phyloP scores from a whole-genome alignment of 2,329 filamentous ascomycete species.

The Immersiporthe knoxdaviesiana region DNA sequence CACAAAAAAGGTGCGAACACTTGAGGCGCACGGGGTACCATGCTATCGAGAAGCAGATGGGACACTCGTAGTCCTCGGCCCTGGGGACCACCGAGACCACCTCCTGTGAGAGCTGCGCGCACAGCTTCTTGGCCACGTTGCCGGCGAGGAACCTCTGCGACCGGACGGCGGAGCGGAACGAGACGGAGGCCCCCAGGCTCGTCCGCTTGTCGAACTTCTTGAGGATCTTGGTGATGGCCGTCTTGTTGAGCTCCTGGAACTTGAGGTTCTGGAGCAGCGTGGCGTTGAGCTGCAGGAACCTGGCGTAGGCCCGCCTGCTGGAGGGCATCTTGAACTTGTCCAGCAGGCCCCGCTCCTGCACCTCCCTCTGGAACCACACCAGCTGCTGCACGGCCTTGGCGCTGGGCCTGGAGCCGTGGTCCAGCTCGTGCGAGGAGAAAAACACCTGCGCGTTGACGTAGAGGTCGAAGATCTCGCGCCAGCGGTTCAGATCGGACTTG shows the following conservation, averaged over 20 bases:
- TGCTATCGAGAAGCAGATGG: constrained; percentile 77
- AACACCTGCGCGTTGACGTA: constrained; percentile 82
- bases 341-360: constrained; percentile 62
- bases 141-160: constrained; percentile 65
- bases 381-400: constrained; percentile 68
- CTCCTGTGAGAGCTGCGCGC: constrained; percentile 72
- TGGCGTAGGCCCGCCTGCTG: constrained; percentile 65
- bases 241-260: constrained; percentile 83
- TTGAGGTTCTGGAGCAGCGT: constrained; percentile 77
- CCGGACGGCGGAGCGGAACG: constrained; percentile 62
- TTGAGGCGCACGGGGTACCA: constrained; percentile 78
- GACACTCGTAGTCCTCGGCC: constrained; percentile 82
- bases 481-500: constrained; percentile 70
- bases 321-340: constrained; percentile 67
- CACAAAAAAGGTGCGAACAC: constrained; percentile 81
- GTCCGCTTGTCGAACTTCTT: constrained; percentile 94
- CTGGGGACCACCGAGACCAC: constrained; percentile 77
- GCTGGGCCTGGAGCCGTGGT: constrained; percentile 70
- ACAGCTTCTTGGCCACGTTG: constrained; percentile 74
- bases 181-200: constrained; percentile 67
- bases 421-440: constrained; percentile 75
- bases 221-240: constrained; percentile 79
- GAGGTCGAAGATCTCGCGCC: constrained; percentile 80
- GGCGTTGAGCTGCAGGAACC: constrained; percentile 74
- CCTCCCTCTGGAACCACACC: constrained; percentile 71